A percentile compares a stretch with the other conserved stretches of the same genome.
These are phyloP conservation scores for Fusarium clavum DNA, from an alignment of 2,329 filamentous ascomycete species.

Conservation along the genomic window DNA sequence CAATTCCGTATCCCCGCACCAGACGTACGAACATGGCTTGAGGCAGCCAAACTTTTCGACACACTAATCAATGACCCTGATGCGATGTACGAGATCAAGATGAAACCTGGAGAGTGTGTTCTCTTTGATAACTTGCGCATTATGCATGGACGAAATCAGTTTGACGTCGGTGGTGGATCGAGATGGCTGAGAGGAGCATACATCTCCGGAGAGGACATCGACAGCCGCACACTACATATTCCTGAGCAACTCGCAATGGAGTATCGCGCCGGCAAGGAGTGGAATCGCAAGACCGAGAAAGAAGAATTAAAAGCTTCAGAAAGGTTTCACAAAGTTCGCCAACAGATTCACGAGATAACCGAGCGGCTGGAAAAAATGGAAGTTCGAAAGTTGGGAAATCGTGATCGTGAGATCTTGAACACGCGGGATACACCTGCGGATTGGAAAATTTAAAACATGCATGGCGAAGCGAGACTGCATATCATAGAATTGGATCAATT, in stretches of 20 bases:
- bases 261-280: conserved; percentile 40
- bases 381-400: conserved; percentile 3
- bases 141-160: conserved; percentile 84
- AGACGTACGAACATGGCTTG: conserved; percentile 57
- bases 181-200: conserved; percentile 91
- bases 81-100: conserved; percentile 75
- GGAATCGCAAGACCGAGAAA: conserved; percentile 45
- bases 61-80: conserved; percentile 65
- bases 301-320: conserved; percentile 39
- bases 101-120: conserved; percentile 86
- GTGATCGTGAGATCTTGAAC: too few species aligned
- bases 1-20: conserved; percentile 52
- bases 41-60: conserved; percentile 67
- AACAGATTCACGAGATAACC: conserved; percentile 23
- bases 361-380: conserved; percentile 37
- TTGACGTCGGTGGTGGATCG: conserved; percentile 73
- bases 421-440: too few species aligned
- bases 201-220: conserved; percentile 67
- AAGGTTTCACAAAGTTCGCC: conserved; percentile 44
- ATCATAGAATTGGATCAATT: conserved; percentile 5
- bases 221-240: conserved; percentile 51
- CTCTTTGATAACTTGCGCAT: conserved; percentile 91
- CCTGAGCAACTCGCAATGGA: conserved; percentile 45
- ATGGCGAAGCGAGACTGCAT: conserved; percentile 17
- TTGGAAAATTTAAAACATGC: conserved; percentile 1